These are phyloP conservation scores for Cladosporium sp. DNA, from an alignment of 2,329 filamentous ascomycete genomes.

Conservation along the genomic window DNA sequence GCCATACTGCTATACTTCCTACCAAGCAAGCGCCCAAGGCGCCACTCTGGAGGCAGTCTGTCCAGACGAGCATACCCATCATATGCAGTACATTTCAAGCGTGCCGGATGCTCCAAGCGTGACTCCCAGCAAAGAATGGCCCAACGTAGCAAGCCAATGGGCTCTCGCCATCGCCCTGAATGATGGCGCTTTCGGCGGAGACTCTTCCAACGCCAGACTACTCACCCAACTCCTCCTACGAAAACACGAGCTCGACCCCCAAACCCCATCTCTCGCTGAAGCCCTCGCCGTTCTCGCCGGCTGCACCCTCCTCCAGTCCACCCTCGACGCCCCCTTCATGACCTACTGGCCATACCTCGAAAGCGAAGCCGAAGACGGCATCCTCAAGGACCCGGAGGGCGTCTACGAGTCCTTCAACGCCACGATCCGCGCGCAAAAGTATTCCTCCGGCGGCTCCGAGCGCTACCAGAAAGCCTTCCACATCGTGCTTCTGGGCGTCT, in stretches of 20 bases:
- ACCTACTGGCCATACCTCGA: conserved; percentile 42
- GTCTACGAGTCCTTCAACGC: conserved; percentile 61
- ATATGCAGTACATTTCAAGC: conserved; percentile 55
- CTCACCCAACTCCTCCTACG: conserved; percentile 42
- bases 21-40: conserved; percentile 46
- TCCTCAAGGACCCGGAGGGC: conserved; percentile 38
- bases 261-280: conserved; percentile 66
- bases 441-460: conserved; percentile 61
- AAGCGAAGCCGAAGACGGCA: background rate
- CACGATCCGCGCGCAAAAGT: conserved; percentile 61
- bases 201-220: conserved; percentile 42
- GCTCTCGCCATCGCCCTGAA: conserved; percentile 36
- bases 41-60: conserved; percentile 60
- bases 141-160: conserved; percentile 42
- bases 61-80: conserved; percentile 44
- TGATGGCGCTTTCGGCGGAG: conserved; percentile 39
- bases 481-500: conserved; percentile 60
- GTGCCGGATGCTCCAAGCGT: conserved; percentile 48
- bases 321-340: conserved; percentile 57
- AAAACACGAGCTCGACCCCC: conserved; percentile 40
- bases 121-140: conserved; percentile 39
- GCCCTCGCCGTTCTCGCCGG: conserved; percentile 66
- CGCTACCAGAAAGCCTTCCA: conserved; percentile 65
- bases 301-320: conserved; percentile 60
- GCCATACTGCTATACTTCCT: conserved; percentile 61